Base-by-base conservation (phyloP, 192 early-diverging fungal genomes). In the Spizellomyces punctatus region DNA sequence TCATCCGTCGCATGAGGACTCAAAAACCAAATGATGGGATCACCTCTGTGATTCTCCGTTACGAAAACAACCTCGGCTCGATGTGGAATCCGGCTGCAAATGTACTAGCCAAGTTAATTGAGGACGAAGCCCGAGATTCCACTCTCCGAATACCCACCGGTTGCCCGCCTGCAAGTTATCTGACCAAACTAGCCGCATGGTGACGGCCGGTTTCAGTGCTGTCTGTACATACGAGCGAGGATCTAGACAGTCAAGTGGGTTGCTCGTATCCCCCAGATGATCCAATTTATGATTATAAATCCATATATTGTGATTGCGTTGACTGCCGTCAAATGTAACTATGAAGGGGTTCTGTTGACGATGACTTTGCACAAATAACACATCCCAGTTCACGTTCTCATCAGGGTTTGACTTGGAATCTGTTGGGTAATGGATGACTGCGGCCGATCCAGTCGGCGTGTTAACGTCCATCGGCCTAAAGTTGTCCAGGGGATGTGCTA, bases 401-500 rank as follows among this genome's bases (percentile, higher is more conserved):
- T 54, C 27, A 0, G 27, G 27, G 27, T 36, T 36, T 36, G 27
- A 36, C 3, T 36, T 36, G 27, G 27, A 0, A 36, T 36, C 27
- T 36, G 27, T 36, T 36, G 27, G 27, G 27, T 36, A 36, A 36
- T 36, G 27, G 27, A 36, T 3, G 50, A 54, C 14, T n/a, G 12
- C 50, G 14, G 12, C 12, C 50, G 50, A 54, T 54, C 50, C 14
- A 54, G 17, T 54, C 17, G 50, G 36, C 21, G 43, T 71, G 5
- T 36, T 36, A 76, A 70, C 1, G 66, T 70, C 6, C n/a, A 87
- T 76, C 9, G 79, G 64, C 41, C 77, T 72, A 22, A 79, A 70
- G 58, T 78, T 74, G 21, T 82, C 81, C 16, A 86, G 71, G 6
- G 84, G 82, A 75, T 84, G 82, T 54, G 73, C 63, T 10, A 85